phyloP scores from a whole-genome alignment of 169 alveolate genomes.

The Cyclospora cayetanensis region DNA sequence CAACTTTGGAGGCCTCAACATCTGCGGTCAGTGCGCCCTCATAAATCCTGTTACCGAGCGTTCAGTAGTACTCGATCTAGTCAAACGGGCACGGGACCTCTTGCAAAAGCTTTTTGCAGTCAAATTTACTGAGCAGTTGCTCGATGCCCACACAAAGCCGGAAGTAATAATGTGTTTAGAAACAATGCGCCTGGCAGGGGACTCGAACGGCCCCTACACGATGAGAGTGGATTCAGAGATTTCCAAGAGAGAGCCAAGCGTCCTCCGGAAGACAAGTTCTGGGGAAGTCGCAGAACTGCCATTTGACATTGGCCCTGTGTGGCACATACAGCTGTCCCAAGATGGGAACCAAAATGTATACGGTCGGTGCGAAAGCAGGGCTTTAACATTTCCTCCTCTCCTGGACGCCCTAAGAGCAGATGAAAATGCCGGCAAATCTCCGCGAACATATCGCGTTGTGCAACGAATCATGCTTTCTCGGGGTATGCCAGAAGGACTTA shows the following conservation, averaged over 20 bases:
- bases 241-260: background rate
- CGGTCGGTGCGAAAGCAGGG: conserved; percentile 10
- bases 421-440: background rate
- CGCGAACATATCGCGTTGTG: background rate
- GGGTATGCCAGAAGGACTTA: background rate
- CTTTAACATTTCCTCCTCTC: conserved; percentile 1
- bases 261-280: background rate
- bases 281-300: background rate
- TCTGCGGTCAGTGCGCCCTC: conserved; percentile 30
- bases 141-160: background rate
- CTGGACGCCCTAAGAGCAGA: background rate
- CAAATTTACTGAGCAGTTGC: background rate
- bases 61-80: background rate
- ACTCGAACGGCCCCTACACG: background rate
- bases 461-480: conserved; percentile 7
- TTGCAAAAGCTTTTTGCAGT: background rate
- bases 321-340: background rate
- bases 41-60: background rate
- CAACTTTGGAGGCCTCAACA: conserved; percentile 6
- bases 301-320: background rate
- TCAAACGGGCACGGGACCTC: background rate
- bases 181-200: conserved; percentile 1
- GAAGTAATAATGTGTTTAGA: background rate
- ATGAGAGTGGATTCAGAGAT: background rate
- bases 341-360: background rate